Conservation (phyloP, 208 protist species). For the Acanthamoeba lenticulata region DNA sequence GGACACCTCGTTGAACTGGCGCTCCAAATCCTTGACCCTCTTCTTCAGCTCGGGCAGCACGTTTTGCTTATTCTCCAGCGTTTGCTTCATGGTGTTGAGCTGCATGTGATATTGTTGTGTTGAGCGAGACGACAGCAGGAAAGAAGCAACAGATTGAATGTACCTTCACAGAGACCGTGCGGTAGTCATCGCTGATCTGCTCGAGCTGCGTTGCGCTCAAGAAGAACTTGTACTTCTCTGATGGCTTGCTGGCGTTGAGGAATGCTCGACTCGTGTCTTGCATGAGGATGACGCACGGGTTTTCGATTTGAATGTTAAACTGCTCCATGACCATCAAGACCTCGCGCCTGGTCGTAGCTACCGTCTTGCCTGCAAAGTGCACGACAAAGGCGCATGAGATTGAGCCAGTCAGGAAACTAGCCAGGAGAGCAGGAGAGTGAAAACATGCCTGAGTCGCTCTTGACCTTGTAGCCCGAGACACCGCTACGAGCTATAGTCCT, state of each 20-base stretch:
- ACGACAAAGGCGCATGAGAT: no score
- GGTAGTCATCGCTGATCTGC: slow-evolving; percentile 77
- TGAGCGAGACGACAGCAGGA: no score
- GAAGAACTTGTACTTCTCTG: slow-evolving; percentile 79
- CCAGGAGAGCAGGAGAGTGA: no score
- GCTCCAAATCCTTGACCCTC: slow-evolving; percentile 68
- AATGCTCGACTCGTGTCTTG: slow-evolving; percentile 79
- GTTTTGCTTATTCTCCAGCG: neutral
- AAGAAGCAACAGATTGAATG: neutral
- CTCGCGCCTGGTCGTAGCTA: slow-evolving; percentile 60
- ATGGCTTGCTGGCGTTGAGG: slow-evolving; percentile 69
- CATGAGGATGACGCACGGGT: slow-evolving; percentile 80
- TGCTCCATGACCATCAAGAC: slow-evolving; percentile 74
- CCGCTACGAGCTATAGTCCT: slow-evolving; percentile 3
- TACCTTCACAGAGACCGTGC: neutral
- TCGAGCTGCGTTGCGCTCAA: slow-evolving; percentile 79
- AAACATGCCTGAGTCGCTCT: slow-evolving; percentile 36
- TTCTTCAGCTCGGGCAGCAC: slow-evolving; percentile 69
- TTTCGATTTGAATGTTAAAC: slow-evolving; percentile 82
- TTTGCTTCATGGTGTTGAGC: slow-evolving; percentile 34
- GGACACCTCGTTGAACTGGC: slow-evolving; percentile 71
- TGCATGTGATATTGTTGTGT: no score
- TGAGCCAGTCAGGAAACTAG: no score
- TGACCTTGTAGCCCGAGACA: slow-evolving; percentile 69
- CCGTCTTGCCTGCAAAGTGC: slow-evolving; percentile 46